These are phyloP conservation scores for Ceratocystis colombiana DNA, from an alignment of 2,329 filamentous ascomycete genomes.

Conservation along the genomic window DNA sequence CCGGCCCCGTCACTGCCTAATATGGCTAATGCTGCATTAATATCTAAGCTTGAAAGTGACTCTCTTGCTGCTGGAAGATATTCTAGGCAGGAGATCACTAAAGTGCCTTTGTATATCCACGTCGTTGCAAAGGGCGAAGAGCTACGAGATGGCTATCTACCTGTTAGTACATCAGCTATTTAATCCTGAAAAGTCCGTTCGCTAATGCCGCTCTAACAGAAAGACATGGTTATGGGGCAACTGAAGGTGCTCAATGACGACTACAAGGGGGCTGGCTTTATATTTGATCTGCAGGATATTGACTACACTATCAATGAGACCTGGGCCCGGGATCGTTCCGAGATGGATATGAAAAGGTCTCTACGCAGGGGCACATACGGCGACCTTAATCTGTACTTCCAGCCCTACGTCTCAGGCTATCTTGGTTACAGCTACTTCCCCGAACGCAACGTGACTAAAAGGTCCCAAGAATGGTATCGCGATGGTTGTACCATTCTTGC, in stretches of 20 bases:
- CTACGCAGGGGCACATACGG: constrained; percentile 40
- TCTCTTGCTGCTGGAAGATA: constrained; percentile 25
- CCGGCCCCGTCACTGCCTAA: constrained; percentile 26
- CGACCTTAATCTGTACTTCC: constrained; percentile 35
- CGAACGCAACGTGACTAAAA: constrained; percentile 29
- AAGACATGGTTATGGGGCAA: constrained; percentile 35
- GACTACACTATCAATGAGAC: constrained; percentile 40
- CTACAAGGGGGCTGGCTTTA: constrained; percentile 37
- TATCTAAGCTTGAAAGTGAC: constrained; percentile 27
- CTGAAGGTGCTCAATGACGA: constrained; percentile 39
- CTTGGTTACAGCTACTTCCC: constrained; percentile 43
- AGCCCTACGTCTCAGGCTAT: constrained; percentile 32
- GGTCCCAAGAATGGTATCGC: constrained; percentile 32
- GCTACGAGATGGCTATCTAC: constrained; percentile 32
- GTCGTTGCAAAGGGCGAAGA: constrained; percentile 32
- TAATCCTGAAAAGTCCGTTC: background rate
- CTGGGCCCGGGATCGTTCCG: constrained; percentile 38
- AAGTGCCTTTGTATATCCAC: constrained; percentile 34
- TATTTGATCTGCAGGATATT: constrained; percentile 38
- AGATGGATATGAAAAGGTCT: constrained; percentile 38
- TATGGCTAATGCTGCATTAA: constrained; percentile 26
- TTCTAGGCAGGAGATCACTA: constrained; percentile 28
- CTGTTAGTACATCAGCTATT: constrained; percentile 29
- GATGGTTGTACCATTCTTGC: constrained; percentile 37
- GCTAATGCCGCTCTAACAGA: constrained; percentile 28